Evolutionary conservation across 345 rosid genomes (phyloP), one percentile per base, ranked within the genome.

Genomic region (Brassica nigra): DNA sequence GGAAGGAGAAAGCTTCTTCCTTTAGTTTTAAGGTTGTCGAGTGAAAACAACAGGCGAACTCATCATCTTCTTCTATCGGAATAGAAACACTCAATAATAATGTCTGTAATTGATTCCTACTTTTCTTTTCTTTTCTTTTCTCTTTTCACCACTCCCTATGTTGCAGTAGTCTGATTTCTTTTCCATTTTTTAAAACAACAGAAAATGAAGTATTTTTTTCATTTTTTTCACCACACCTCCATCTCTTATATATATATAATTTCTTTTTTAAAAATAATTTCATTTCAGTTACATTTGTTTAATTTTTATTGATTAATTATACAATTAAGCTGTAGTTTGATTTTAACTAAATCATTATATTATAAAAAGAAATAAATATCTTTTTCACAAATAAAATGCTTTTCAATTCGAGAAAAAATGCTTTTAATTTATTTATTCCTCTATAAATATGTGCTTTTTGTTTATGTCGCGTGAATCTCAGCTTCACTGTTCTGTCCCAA

Each of bases 1-100:
- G 55, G 70, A 27, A 8, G 52, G 23, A 54, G 57, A 55, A 75
- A 68, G 76, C 39, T 70, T 63, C 39, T 63, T 69, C 42, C 80
- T 80, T 80, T 27, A 44, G 49, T 75, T 74, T 80, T 80, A 80
- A 80, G 76, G 80, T 80, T 80, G 80, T 80, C 63, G 31, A 55
- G 44, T 2, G 76, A 80, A 70, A 80, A 80, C 63, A 80, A 70
- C 67, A 70, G 71, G 31, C 63, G 79, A 80, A 44, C 76, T 61
- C 75, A 73, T 68, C 78, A 62, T 75, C 79, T 20, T 69, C 83
- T 68, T 68, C 71, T 34, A 71, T 61, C 10, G 29, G 59, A 34
- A 33, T 63, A 58, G 74, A 42, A 6, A 59, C 62, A 63, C 75
- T n/a, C 42, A 9, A 18, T 52, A 80, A 80, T 75, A 61, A 74